Evolutionary conservation across 768 basidiomycete species (phyloP).

Genomic region (Lactifluus subvellereus): DNA sequence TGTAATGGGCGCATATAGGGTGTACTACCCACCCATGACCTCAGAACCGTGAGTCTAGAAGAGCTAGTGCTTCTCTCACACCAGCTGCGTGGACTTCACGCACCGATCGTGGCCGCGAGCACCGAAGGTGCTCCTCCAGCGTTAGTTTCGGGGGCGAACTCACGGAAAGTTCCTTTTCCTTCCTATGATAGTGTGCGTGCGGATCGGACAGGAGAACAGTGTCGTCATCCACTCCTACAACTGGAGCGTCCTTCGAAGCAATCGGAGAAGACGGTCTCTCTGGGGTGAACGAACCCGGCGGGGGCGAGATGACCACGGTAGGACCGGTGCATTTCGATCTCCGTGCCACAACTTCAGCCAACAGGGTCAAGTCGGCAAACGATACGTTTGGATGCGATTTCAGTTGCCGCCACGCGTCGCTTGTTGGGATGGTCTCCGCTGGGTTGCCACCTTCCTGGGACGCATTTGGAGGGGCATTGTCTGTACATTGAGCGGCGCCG

Average conservation of each 20-base stretch:
- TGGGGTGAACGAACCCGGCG: constrained; percentile 43
- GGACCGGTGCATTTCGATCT: constrained; percentile 74
- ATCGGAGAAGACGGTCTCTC: constrained; percentile 41
- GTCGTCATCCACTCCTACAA: constrained; percentile 27
- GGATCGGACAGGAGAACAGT: constrained; percentile 49
- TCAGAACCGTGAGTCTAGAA: constrained; percentile 50
- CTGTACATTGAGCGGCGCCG: constrained; percentile 30
- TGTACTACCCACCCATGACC: neutral
- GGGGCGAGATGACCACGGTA: constrained; percentile 52
- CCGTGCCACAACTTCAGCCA: constrained; percentile 86
- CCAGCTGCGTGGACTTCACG: constrained; percentile 68
- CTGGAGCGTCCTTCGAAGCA: constrained; percentile 5
- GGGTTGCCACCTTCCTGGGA: constrained; percentile 25
- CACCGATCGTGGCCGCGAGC: constrained; percentile 48
- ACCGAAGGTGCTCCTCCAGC: constrained; percentile 55
- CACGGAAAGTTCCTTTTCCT: constrained; percentile 34
- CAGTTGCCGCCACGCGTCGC: constrained; percentile 77
- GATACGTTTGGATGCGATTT: constrained; percentile 86
- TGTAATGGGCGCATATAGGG: neutral
- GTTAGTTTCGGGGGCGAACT: constrained; percentile 48
- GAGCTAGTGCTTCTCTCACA: constrained; percentile 66
- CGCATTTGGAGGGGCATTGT: constrained; percentile 20
- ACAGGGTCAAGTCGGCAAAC: constrained; percentile 74
- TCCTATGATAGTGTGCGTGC: constrained; percentile 46
- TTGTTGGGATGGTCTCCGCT: constrained; percentile 64